Conservation (phyloP, 345 rosid species). For the Syzygium grande region DNA sequence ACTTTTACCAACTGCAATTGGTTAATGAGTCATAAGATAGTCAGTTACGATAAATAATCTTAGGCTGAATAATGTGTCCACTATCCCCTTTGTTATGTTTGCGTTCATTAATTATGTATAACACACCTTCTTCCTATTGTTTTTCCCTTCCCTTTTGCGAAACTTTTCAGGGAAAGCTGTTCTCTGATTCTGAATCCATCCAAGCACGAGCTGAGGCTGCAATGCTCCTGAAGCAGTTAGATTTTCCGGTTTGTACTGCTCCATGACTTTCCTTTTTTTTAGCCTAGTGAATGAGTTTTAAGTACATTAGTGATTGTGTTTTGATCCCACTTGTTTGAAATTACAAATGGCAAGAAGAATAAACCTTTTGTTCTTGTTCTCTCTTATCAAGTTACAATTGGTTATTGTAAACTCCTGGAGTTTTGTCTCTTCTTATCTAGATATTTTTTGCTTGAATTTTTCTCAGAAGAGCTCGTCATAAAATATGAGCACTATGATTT, state of each 20-base stretch:
- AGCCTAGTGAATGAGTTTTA: background rate
- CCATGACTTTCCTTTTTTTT: constrained; percentile 3
- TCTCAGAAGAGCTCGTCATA: background rate
- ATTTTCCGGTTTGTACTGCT: constrained; percentile 75
- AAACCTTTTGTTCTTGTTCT: background rate
- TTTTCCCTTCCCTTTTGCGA: background rate
- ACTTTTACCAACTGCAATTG: background rate
- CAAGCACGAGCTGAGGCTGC: constrained; percentile 98
- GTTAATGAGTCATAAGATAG: background rate
- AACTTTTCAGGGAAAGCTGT: constrained; percentile 57
- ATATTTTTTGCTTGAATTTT: background rate
- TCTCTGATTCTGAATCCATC: constrained; percentile 90
- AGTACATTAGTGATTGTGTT: background rate
- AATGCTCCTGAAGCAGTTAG: constrained; percentile 85
- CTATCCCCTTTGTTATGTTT: background rate
- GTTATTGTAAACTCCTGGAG: background rate
- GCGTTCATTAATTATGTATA: background rate
- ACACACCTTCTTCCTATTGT: background rate
- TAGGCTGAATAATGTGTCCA: background rate
- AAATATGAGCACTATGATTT: background rate
- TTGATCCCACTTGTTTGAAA: background rate
- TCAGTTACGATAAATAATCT: background rate
- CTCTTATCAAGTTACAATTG: background rate
- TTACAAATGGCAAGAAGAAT: background rate
- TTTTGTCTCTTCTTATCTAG: background rate